A percentile compares a stretch with the other conserved stretches of the same genome.
phyloP scores from a whole-genome alignment of 2,329 filamentous ascomycete genomes.

The Lachnellula arida region DNA sequence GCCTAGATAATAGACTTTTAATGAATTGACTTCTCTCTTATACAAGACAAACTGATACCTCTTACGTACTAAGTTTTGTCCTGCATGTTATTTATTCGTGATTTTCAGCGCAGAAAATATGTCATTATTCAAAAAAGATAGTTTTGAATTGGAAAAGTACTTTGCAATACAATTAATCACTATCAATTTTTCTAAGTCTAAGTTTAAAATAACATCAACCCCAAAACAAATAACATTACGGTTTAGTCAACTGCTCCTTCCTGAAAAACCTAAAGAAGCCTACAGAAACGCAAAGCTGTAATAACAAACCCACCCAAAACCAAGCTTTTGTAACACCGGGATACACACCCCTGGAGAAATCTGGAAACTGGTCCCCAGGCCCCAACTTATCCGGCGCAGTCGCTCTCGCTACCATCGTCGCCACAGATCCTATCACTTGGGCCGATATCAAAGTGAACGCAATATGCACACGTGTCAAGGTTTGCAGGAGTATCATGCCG shows the following conservation, averaged over 20 bases:
- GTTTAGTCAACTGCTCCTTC: constrained; percentile 54
- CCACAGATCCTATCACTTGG: constrained; percentile 57
- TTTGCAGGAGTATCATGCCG: constrained; percentile 64
- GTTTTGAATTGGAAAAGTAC: no score
- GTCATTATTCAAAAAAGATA: no score
- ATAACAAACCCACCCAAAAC: constrained; percentile 57
- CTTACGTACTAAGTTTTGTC: no score
- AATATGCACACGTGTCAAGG: constrained; percentile 60
- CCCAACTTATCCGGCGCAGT: constrained; percentile 57
- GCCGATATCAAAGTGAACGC: constrained; percentile 56
- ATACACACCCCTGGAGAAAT: constrained; percentile 49
- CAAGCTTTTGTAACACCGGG: constrained; percentile 34
- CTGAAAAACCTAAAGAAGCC: constrained; percentile 53
- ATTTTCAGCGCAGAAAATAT: no score
- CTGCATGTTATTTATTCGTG: no score
- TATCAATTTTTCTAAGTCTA: no score
- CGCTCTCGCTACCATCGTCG: constrained; percentile 57
- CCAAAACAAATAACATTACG: constrained; percentile 25
- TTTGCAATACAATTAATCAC: no score
- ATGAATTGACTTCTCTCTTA: no score
- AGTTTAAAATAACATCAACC: no score
- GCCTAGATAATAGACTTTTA: no score
- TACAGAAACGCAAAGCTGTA: constrained; percentile 55
- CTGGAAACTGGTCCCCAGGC: constrained; percentile 58
- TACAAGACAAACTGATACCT: no score